phyloP scores from a whole-genome alignment of 352 stramenopile genomes.

The Aphanomyces stellatus region DNA sequence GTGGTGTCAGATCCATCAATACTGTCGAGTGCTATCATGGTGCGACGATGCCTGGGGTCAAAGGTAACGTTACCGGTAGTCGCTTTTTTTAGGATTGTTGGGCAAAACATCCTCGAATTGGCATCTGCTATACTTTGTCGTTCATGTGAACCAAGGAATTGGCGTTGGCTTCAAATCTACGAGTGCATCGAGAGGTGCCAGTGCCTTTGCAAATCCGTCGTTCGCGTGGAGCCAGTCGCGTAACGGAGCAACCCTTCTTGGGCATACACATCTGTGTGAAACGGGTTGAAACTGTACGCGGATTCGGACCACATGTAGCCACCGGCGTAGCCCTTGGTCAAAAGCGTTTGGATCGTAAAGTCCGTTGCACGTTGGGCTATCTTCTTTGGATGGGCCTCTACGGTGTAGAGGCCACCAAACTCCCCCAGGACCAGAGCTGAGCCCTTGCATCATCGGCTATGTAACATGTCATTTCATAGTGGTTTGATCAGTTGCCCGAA shows the following conservation, averaged over 20 bases:
- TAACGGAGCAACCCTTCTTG: slow-evolving; percentile 44
- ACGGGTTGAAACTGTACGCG: slow-evolving; percentile 58
- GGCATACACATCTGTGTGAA: slow-evolving; percentile 43
- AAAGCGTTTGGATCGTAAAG: slow-evolving; percentile 43
- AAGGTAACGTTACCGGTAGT: too few relatives aligned
- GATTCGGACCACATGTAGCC: slow-evolving; percentile 73
- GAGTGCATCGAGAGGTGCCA: slow-evolving; percentile 39
- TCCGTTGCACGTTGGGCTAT: slow-evolving; percentile 56
- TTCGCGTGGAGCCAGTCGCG: slow-evolving; percentile 63
- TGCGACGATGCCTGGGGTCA: too few relatives aligned
- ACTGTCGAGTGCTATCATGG: too few relatives aligned
- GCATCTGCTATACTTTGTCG: too few relatives aligned
- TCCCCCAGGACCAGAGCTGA: slow-evolving; percentile 30
- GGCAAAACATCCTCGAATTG: too few relatives aligned
- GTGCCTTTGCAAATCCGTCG: slow-evolving; percentile 45
- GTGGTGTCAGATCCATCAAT: too few relatives aligned
- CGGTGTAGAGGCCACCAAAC: slow-evolving; percentile 53
- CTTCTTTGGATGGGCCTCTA: slow-evolving; percentile 34
- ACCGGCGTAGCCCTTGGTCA: slow-evolving; percentile 37
- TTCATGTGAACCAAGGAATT: too few relatives aligned
- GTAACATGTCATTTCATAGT: slow-evolving; percentile 78
- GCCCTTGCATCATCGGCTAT: slow-evolving; percentile 31
- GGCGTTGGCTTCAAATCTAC: slow-evolving; percentile 54
- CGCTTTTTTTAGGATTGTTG: too few relatives aligned
- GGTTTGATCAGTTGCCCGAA: slow-evolving; percentile 40